A percentile compares a stretch with the other conserved stretches of the same genome.
Conservation (phyloP, 1,284 basidiomycete genomes). For the Amylostereum areolatum region DNA sequence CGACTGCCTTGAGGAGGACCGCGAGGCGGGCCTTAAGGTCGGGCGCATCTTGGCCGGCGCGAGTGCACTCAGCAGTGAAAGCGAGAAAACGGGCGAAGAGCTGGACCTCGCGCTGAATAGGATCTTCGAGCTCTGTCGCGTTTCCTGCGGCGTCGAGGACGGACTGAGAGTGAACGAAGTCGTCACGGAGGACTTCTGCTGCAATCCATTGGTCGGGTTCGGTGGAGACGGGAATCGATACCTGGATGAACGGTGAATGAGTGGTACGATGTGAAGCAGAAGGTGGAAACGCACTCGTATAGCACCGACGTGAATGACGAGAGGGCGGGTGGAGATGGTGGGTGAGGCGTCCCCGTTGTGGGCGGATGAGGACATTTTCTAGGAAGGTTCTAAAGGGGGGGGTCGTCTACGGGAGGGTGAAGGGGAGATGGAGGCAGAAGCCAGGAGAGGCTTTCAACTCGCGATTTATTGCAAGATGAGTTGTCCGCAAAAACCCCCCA, state of each 20-base stretch:
- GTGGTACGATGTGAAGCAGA: neutral
- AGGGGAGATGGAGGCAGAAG: no score
- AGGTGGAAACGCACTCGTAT: constrained; percentile 10
- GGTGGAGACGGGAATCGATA: constrained; percentile 82
- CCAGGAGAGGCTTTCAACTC: no score
- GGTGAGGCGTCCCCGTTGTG: constrained; percentile 7
- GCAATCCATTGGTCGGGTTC: constrained; percentile 79
- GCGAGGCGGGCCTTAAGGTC: constrained; percentile 45
- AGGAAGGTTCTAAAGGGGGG: neutral
- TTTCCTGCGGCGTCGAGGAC: constrained; percentile 48
- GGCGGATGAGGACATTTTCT: constrained; percentile 5
- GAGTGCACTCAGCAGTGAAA: constrained; percentile 61
- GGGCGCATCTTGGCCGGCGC: constrained; percentile 44
- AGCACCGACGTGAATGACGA: constrained; percentile 14
- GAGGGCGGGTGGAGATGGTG: constrained; percentile 11
- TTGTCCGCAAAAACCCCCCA: no score
- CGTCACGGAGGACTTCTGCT: constrained; percentile 83
- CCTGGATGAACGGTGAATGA: constrained; percentile 29
- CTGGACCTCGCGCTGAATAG: constrained; percentile 63
- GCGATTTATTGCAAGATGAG: no score
- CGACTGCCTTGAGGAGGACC: constrained; percentile 68
- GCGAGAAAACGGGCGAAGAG: constrained; percentile 77
- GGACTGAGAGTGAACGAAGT: constrained; percentile 68
- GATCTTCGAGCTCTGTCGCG: constrained; percentile 45
- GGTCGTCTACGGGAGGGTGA: no score